phyloP scores from a whole-genome alignment of 768 basidiomycete species.

The Cystobasidium tubakii region DNA sequence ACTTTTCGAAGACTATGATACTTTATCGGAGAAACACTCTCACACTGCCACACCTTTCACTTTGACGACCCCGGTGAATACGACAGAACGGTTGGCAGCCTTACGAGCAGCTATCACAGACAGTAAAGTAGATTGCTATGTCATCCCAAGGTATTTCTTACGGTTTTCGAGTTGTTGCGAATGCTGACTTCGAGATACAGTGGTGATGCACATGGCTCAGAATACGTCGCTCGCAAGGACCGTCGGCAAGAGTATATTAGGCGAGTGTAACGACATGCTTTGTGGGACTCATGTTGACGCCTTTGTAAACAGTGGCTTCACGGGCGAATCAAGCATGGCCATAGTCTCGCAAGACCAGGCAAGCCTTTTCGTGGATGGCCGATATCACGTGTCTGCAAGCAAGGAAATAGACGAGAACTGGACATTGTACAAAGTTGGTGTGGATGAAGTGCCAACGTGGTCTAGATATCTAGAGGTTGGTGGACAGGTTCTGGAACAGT shows the following conservation, averaged over 20 bases:
- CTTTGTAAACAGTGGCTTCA: conserved; percentile 41
- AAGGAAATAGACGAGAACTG: conserved; percentile 40
- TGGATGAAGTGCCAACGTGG: conserved; percentile 63
- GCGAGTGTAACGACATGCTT: neutral
- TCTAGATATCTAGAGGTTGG: conserved; percentile 62
- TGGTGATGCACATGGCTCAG: conserved; percentile 34
- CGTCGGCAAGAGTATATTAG: conserved; percentile 16
- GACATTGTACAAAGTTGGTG: conserved; percentile 64
- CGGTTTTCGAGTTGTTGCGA: neutral
- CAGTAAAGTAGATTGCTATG: conserved; percentile 43
- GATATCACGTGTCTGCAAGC: conserved; percentile 42
- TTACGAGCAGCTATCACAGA: conserved; percentile 40
- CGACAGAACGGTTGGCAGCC: conserved; percentile 38
- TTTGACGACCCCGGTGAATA: conserved; percentile 21
- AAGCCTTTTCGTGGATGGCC: conserved; percentile 44
- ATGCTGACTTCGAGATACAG: conserved; percentile 26
- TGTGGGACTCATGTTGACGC: too few relatives aligned
- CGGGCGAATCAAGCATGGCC: conserved; percentile 43
- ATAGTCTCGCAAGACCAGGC: conserved; percentile 39
- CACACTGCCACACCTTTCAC: neutral
- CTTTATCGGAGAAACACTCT: neutral
- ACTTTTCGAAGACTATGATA: neutral
- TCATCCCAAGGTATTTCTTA: conserved; percentile 18
- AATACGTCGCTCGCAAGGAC: conserved; percentile 33
- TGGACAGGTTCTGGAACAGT: conserved; percentile 51